Percentiles rank a stretch among this genome's conserved stretches.
These are phyloP conservation scores for Coelastrella sp. DNA, from an alignment of 139 green algal genomes.

Conservation along the genomic window DNA sequence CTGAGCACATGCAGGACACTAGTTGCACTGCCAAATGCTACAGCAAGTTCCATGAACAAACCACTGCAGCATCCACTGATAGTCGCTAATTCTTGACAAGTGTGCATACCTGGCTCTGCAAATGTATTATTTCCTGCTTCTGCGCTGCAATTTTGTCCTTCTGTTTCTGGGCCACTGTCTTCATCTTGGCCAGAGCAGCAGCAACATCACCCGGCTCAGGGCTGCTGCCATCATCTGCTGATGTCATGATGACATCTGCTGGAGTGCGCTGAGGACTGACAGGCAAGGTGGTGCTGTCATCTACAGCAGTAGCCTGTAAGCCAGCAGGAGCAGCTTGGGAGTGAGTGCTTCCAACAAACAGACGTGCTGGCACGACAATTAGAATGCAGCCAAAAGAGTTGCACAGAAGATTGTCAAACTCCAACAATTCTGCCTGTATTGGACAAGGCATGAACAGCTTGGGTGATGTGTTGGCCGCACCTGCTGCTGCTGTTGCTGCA, in stretches of 20 bases:
- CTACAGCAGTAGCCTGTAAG: background rate
- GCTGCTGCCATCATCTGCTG: background rate
- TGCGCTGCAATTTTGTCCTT: slow-evolving; percentile 46
- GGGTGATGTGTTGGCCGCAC: background rate
- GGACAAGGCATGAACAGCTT: no score
- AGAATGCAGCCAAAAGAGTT: no score
- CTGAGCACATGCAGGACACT: background rate
- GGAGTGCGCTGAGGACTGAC: background rate
- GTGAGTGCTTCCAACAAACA: no score
- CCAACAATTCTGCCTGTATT: no score
- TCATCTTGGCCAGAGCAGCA: slow-evolving; percentile 24
- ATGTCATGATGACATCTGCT: background rate
- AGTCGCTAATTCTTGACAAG: background rate
- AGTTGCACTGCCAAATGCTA: background rate
- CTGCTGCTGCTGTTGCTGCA: slow-evolving; percentile 25
- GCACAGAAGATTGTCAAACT: no score
- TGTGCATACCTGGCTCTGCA: background rate
- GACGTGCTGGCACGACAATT: no score
- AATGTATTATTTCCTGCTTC: slow-evolving; percentile 20
- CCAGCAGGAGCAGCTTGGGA: no score
- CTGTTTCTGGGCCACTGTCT: slow-evolving; percentile 39
- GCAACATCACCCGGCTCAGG: slow-evolving; percentile 6
- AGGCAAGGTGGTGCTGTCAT: background rate
- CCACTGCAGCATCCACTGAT: background rate
- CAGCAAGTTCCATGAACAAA: background rate